Conservation (phyloP, 2,329 filamentous ascomycete genomes). For the Colletotrichum chlorophyti region DNA sequence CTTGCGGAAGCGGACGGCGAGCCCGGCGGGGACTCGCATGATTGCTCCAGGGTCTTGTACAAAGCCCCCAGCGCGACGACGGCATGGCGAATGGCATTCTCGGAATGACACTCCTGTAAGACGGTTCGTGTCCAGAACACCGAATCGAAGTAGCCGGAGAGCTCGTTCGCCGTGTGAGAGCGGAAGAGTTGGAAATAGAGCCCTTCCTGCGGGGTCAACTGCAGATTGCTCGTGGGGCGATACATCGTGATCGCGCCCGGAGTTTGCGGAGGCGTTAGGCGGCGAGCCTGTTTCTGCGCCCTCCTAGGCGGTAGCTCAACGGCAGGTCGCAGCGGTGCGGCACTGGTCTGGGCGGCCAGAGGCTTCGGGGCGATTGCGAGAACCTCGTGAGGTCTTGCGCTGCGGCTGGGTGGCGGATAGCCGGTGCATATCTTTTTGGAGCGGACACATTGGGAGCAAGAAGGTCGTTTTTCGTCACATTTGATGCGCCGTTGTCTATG, state of each 20-base stretch:
- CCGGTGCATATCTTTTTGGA: conserved; percentile 66
- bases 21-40: conserved; percentile 55
- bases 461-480: conserved; percentile 69
- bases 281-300: conserved; percentile 16
- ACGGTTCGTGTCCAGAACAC: conserved; percentile 70
- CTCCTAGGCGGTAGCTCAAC: conserved; percentile 29
- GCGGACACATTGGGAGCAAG: conserved; percentile 65
- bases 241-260: conserved; percentile 44
- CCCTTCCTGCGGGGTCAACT: conserved; percentile 58
- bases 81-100: conserved; percentile 67
- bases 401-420: conserved; percentile 64
- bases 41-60: conserved; percentile 70
- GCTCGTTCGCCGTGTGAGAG: conserved; percentile 64
- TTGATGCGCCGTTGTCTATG: conserved; percentile 67
- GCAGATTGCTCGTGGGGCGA: conserved; percentile 51
- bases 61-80: conserved; percentile 71
- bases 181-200: conserved; percentile 70
- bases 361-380: conserved; percentile 59
- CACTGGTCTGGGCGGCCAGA: conserved; percentile 28
- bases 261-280: conserved; percentile 41
- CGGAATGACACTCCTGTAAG: conserved; percentile 67
- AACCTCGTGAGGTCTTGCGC: conserved; percentile 52
- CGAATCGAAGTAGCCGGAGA: conserved; percentile 72
- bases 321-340: conserved; percentile 30
- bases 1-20: conserved; percentile 48